Evolutionary conservation across 345 rosid species (phyloP).

Genomic region (Geranium rotundifolium): DNA sequence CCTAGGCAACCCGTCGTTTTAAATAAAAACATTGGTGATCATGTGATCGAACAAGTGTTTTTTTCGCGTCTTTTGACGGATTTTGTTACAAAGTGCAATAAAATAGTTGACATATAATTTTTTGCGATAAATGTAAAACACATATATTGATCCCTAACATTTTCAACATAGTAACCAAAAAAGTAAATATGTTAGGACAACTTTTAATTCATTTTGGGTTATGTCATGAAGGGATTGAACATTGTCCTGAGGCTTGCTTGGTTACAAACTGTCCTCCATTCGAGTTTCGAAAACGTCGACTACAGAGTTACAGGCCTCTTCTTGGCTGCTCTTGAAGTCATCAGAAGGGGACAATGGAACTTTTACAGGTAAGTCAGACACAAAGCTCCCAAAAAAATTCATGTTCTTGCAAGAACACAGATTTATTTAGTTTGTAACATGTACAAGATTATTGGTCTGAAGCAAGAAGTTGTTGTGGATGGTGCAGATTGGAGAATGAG

Average conservation of each 20-base stretch:
- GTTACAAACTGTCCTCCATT: slow-evolving; percentile 87
- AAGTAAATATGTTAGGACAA: not conserved
- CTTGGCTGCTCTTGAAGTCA: slow-evolving; percentile 89
- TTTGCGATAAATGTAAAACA: no score
- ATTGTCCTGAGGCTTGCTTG: slow-evolving; percentile 90
- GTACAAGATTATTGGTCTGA: not conserved
- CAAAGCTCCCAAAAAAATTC: not conserved
- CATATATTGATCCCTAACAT: not conserved
- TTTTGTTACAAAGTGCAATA: no score
- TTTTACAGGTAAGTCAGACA: slow-evolving; percentile 54
- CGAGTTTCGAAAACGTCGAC: slow-evolving; percentile 74
- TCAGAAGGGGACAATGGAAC: slow-evolving; percentile 94
- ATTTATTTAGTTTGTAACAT: not conserved
- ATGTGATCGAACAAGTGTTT: no score
- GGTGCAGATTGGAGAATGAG: slow-evolving; percentile 98
- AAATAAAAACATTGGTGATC: no score
- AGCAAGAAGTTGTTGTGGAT: slow-evolving; percentile 4
- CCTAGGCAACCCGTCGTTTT: no score
- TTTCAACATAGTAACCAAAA: not conserved
- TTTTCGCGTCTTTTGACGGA: no score
- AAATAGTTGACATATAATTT: no score
- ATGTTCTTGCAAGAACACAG: not conserved
- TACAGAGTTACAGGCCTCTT: slow-evolving; percentile 75
- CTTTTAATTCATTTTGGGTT: not conserved
- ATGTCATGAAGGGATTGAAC: slow-evolving; percentile 64